Conservation (phyloP, 2,329 filamentous ascomycete species). For the Aspergillus cejpii region DNA sequence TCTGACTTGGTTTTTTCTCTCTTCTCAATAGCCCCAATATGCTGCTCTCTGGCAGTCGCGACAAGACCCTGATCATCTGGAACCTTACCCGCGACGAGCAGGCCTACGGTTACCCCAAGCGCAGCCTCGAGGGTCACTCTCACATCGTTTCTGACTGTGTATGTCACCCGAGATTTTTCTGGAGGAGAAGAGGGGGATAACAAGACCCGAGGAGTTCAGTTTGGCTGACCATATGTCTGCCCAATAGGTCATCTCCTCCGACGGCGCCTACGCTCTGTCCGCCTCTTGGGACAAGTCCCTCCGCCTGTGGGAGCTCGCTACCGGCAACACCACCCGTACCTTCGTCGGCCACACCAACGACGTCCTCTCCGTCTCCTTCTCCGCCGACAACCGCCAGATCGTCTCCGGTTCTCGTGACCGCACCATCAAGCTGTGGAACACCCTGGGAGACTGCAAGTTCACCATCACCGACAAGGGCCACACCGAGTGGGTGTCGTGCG, state of each 20-base stretch:
- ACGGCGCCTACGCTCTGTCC: constrained; percentile 97
- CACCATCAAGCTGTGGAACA: constrained; percentile 99
- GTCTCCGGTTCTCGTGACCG: constrained; percentile 97
- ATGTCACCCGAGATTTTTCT: constrained; percentile 46
- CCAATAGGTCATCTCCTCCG: constrained; percentile 89
- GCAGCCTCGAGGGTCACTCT: constrained; percentile 96
- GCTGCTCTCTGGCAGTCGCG: constrained; percentile 93
- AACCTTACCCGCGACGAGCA: constrained; percentile 98
- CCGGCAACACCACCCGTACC: constrained; percentile 91
- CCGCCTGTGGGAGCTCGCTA: constrained; percentile 97
- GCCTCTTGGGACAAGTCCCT: constrained; percentile 99
- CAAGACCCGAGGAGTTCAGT: too few relatives aligned
- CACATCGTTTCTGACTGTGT: constrained; percentile 99
- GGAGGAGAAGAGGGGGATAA: constrained; percentile 4
- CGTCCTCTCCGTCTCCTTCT: constrained; percentile 99
- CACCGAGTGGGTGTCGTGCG: constrained; percentile 99
- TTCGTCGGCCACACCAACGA: constrained; percentile 99
- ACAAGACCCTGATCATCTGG: constrained; percentile 99
- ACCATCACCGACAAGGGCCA: constrained; percentile 99
- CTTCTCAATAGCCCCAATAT: constrained; percentile 77
- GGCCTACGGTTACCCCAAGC: constrained; percentile 98
- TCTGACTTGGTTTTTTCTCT: constrained; percentile 32
- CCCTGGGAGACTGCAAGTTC: constrained; percentile 99
- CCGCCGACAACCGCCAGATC: constrained; percentile 99
- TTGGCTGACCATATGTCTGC: constrained; percentile 27